Conservation (phyloP, 2,329 filamentous ascomycete species). For the Lachnellula arida region DNA sequence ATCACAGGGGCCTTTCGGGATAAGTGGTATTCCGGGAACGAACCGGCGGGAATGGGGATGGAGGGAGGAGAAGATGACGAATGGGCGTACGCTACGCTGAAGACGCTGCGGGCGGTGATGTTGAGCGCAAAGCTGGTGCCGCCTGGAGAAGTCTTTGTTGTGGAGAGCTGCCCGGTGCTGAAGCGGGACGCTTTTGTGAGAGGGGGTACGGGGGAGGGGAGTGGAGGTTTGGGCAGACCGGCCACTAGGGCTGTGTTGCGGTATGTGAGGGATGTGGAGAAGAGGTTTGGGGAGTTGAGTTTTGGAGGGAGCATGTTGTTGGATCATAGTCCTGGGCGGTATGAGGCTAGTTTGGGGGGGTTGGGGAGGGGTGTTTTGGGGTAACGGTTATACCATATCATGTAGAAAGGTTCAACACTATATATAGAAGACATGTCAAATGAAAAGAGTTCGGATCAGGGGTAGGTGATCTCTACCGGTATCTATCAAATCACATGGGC, state of each 20-base stretch:
- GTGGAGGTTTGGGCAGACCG: constrained; percentile 49
- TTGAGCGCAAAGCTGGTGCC: constrained; percentile 65
- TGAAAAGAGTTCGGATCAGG: no score
- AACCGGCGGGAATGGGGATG: constrained; percentile 37
- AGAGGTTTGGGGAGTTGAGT: constrained; percentile 62
- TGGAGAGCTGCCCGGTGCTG: constrained; percentile 64
- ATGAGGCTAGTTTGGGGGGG: constrained; percentile 64
- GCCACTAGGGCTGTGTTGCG: constrained; percentile 65
- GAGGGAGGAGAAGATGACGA: constrained; percentile 51
- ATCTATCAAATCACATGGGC: no score
- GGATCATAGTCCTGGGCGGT: constrained; percentile 70
- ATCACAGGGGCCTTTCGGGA: constrained; percentile 58
- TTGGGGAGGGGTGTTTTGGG: constrained; percentile 42
- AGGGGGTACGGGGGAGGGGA: constrained; percentile 29
- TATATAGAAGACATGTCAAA: no score
- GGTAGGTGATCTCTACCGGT: no score
- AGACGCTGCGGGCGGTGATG: constrained; percentile 63
- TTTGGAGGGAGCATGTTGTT: constrained; percentile 71
- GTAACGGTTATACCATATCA: no score
- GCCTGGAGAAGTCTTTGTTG: constrained; percentile 70
- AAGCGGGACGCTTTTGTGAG: constrained; percentile 60
- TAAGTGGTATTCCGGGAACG: constrained; percentile 52
- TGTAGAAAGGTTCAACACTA: no score
- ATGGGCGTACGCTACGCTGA: constrained; percentile 66
- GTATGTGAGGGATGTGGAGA: constrained; percentile 67